Conservation (phyloP, 139 green algal genomes). For the Chlorella sp. region DNA sequence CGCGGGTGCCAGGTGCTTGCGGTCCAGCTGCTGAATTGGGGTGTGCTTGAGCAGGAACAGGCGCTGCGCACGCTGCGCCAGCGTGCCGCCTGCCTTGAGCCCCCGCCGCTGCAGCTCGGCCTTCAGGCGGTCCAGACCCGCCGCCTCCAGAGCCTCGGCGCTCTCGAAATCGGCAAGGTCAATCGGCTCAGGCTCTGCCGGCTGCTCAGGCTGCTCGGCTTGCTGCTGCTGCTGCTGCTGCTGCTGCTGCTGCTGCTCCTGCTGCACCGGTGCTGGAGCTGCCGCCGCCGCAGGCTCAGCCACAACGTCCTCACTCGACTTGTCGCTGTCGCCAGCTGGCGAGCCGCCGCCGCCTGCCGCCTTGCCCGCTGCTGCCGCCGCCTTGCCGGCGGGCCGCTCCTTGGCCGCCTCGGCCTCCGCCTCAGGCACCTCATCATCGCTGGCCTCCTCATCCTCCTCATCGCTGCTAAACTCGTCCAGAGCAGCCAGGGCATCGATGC, state of each 20-base stretch:
- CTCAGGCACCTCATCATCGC: neutral
- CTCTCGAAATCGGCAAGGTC: conserved; percentile 37
- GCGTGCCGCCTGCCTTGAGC: conserved; percentile 74
- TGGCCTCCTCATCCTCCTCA: conserved; percentile 12
- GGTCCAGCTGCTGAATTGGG: conserved; percentile 46
- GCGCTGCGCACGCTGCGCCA: conserved; percentile 64
- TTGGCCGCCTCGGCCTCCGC: neutral
- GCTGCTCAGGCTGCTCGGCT: neutral
- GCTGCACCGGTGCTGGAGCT: neutral
- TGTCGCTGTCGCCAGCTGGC: conserved; percentile 8
- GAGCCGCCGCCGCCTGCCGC: neutral
- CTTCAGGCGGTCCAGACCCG: conserved; percentile 47
- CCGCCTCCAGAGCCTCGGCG: conserved; percentile 54
- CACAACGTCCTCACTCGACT: neutral
- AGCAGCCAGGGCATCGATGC: conserved; percentile 20
- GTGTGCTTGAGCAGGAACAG: conserved; percentile 63
- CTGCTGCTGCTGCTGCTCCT: neutral
- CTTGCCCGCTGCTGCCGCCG: conserved; percentile 17
- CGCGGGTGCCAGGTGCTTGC: conserved; percentile 45
- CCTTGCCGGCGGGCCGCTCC: neutral
- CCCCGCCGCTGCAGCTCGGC: conserved; percentile 51
- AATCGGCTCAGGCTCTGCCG: conserved; percentile 4
- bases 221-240: neutral
- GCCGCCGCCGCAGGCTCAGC: neutral
- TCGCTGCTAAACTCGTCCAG: conserved; percentile 10